Base-by-base conservation (phyloP, 202 grass and related monocot species). In the Saccharum hybrid region DNA sequence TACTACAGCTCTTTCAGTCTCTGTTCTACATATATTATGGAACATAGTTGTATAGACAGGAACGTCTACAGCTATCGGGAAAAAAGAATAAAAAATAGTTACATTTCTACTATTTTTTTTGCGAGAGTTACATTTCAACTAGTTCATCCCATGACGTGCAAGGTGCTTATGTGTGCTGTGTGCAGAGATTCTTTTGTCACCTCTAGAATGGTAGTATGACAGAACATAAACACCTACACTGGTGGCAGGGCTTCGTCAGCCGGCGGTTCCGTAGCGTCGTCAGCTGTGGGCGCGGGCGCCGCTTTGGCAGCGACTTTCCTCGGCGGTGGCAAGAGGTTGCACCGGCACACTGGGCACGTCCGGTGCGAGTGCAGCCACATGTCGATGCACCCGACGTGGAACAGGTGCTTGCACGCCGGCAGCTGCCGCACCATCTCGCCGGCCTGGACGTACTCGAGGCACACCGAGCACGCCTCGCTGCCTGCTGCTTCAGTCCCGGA, bases 351-450 rank as follows among this genome's bases (percentile, higher is more conserved):
- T 0, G 78, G 78, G 46, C 78, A 88, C 18, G 79, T 59, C 18
- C 52, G 70, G 26, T 83, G 72, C 10, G 70, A 54, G 6, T 68
- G 45, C 46, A 88, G 67, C 85, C 85, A 82, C 54, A 59, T 67
- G 67, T 76, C 79, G n/a, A 87, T 67, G 79, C 85, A 87, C 11
- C 7, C 72, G 10, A 77, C 77, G 73, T 87, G 85, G 72, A 84
- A 84, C 22, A 71, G 2, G 54, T 84, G 81, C 60, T 56, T 66
- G 71, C 81, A 84, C 59, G 31, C 45, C 39, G 71, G 81, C 51
- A 84, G 67, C 49, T 38, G 52, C 71, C 62, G 71, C 81, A 77
- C 30, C 31, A 18, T 38, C 69, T 84, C 81, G 31, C 70, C 56
- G 19, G 31, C 71, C 52, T 52, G 15, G 4, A 84, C 8, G 60